A percentile compares a stretch with the other conserved stretches of the same genome.
Conservation (phyloP, 805 yeast genomes). For the Yamadazyma insecticola region DNA sequence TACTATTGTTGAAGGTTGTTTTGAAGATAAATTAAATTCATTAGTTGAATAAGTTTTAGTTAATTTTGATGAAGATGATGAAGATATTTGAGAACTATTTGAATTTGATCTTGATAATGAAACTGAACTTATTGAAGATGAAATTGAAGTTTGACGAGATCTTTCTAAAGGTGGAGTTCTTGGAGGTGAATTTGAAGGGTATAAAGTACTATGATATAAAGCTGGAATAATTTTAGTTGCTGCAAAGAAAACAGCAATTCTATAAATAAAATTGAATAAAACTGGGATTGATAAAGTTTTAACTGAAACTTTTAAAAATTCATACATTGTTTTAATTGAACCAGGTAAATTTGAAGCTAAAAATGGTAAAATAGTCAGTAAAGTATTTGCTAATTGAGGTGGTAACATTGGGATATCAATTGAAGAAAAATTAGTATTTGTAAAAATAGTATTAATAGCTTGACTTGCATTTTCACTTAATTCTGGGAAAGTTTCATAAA, state of each 20-base stretch:
- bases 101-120: conserved; percentile 7
- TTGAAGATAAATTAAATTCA: conserved; percentile 2
- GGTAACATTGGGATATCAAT: conserved; percentile 27
- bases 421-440: conserved; percentile 7
- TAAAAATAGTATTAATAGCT: conserved; percentile 12
- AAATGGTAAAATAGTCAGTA: conserved; percentile 35
- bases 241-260: conserved; percentile 82
- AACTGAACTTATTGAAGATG: conserved; percentile 17
- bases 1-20: conserved; percentile 34
- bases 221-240: conserved; percentile 93
- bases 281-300: conserved; percentile 76
- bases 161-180: conserved; percentile 34
- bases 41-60: neutral
- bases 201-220: conserved; percentile 40
- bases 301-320: conserved; percentile 46
- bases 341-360: conserved; percentile 50
- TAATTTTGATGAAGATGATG: conserved; percentile 1
- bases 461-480: conserved; percentile 50
- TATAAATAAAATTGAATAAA: conserved; percentile 72
- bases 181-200: conserved; percentile 36
- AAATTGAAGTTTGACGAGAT: conserved; percentile 27
- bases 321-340: conserved; percentile 52
- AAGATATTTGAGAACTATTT: conserved; percentile 4
- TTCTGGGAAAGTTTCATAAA: conserved; percentile 90
- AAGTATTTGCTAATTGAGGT: conserved; percentile 28